These are phyloP conservation scores for Citrus medica DNA, from an alignment of 345 rosid species.

Conservation along the genomic window DNA sequence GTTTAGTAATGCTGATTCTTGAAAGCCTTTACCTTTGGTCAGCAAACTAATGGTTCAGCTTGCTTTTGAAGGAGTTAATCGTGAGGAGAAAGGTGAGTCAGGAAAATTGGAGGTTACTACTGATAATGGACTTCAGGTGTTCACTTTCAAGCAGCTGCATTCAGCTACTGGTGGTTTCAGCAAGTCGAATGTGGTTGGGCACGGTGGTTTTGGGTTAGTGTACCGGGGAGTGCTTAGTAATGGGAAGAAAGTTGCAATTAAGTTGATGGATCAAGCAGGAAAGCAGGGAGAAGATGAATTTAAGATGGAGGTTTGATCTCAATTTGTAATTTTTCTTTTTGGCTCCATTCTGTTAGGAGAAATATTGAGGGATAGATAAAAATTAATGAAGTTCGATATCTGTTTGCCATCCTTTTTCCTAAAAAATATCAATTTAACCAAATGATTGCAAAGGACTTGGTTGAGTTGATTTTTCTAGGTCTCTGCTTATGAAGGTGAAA, in stretches of 20 bases:
- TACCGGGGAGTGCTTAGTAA: slow-evolving; percentile 61
- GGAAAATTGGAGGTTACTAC: slow-evolving; percentile 28
- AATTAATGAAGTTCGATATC: not conserved
- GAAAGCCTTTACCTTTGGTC: not conserved
- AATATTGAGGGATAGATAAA: not conserved
- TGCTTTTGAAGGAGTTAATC: slow-evolving; percentile 42
- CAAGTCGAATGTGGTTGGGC: slow-evolving; percentile 89
- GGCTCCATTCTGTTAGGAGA: not conserved
- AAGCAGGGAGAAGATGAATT: slow-evolving; percentile 95
- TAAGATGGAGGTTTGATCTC: slow-evolving; percentile 65
- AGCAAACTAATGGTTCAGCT: not conserved
- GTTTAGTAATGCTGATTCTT: not conserved
- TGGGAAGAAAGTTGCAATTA: slow-evolving; percentile 74
- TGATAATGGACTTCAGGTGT: slow-evolving; percentile 63
- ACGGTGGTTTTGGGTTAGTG: slow-evolving; percentile 79
- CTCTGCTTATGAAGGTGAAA: not conserved
- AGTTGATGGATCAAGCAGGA: slow-evolving; percentile 83
- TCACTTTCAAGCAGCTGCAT: slow-evolving; percentile 78
- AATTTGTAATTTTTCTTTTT: not conserved
- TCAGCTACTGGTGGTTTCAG: slow-evolving; percentile 87
- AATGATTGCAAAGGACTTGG: not conserved
- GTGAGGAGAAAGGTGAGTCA: slow-evolving; percentile 45
- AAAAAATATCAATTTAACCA: not conserved
- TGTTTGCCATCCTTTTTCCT: not conserved
- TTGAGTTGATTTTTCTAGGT: not conserved